Evolutionary conservation across 371 early-diverging fungal species (phyloP), one percentile per base, ranked within the genome.

Genomic region (Syncephalastrum racemosum): DNA sequence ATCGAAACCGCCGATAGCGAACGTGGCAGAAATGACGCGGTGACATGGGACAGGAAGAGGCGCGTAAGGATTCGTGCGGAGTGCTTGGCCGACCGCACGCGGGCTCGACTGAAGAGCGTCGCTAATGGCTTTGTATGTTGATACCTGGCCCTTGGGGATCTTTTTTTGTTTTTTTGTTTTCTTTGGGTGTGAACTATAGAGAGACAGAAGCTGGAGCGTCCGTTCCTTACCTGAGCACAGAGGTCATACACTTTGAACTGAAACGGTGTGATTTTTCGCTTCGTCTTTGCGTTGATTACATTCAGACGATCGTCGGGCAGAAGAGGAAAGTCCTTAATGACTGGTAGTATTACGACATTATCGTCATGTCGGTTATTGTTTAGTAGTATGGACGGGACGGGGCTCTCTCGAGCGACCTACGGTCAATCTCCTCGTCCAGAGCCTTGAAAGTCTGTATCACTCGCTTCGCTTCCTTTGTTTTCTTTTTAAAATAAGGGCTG

Each of bases 41-140:
- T 93, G 92, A 63, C 93, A 93, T 0, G 93, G 92, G 0, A 93
- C 79, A 15, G 90, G 90, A 10, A 77, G 59, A 16, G 92, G 91
- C 15, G 83, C 79, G 60, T 89, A 91, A 0, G 93, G 92, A 62
- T 93, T 93, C 45, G 77, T 63, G 16, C 78, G 65, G 44, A 93
- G 69, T 10, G 92, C 92, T 31, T 87, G 85, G 0, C 92, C 93
- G 0, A 93, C 91, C 0, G 92, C 91, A 4, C 92, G 72, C 12
- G 92, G 90, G 0, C 68, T 64, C 0, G 85, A 77, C 31, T 72
- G 60, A 19, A 93, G 58, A 0, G 84, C 82, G 47, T 86, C 88
- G 3, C 90, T 78, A 13, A 93, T 70, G 13, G 76, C 72, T 62
- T 89, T 90, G 71, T 93, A 93, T 1, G 92, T 90, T 6, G 90